A percentile compares a stretch with the other conserved stretches of the same genome.
Evolutionary conservation across 2,329 filamentous ascomycete species (phyloP).

Genomic region (Chaetomiaceae sp.): DNA sequence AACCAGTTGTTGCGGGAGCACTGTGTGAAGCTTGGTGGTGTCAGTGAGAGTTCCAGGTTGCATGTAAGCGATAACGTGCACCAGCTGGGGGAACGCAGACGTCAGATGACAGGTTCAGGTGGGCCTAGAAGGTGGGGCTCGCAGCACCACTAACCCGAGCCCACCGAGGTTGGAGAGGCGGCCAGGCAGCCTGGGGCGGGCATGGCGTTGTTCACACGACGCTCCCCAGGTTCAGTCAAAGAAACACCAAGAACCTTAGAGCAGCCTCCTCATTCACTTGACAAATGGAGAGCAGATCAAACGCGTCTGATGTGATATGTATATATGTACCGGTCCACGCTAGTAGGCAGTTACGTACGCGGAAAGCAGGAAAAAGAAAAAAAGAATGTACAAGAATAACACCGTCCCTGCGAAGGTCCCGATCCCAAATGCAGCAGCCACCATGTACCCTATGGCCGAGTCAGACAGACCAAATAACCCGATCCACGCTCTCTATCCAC

Average conservation of each 20-base stretch:
- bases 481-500: not conserved
- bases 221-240: too few species aligned
- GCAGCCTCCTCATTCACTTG: too few species aligned
- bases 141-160: too few species aligned
- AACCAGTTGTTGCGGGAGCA: too few species aligned
- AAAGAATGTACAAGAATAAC: conserved; percentile 17
- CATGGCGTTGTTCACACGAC: too few species aligned
- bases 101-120: not conserved
- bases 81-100: not conserved
- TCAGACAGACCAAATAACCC: not conserved
- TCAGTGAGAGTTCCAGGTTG: too few species aligned
- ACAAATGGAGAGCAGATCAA: too few species aligned
- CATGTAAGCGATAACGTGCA: too few species aligned
- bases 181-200: too few species aligned
- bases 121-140: not conserved
- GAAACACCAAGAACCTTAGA: not conserved
- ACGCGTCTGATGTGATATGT: not conserved
- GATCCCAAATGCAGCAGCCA: not conserved
- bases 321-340: conserved; percentile 11
- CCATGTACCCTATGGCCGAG: too few species aligned
- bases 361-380: conserved; percentile 2
- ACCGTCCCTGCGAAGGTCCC: not conserved
- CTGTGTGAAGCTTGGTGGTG: too few species aligned
- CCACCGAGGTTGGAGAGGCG: too few species aligned
- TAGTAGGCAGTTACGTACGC: not conserved